Conservation (phyloP, 208 protist species). For the Acanthamoeba divionensis region DNA sequence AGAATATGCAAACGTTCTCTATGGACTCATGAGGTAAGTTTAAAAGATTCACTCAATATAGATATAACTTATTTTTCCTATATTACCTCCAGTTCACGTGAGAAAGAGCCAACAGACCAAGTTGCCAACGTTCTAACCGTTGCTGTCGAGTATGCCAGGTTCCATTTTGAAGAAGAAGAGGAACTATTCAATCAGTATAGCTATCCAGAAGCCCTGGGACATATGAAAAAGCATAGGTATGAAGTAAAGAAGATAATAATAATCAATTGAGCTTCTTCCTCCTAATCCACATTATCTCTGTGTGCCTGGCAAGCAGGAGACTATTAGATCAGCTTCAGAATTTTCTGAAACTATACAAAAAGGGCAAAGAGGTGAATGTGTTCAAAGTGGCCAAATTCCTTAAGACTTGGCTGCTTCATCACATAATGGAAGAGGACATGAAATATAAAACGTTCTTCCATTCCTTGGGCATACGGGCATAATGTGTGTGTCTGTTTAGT, state of each 20-base stretch:
- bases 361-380: slow-evolving; percentile 29
- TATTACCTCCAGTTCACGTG: not conserved
- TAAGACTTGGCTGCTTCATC: slow-evolving; percentile 8
- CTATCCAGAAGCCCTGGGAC: not conserved
- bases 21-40: not conserved
- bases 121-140: not conserved
- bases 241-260: not conserved
- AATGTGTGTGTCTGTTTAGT: too few relatives aligned
- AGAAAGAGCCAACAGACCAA: not conserved
- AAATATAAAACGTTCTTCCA: slow-evolving; percentile 46
- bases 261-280: not conserved
- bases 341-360: slow-evolving; percentile 14
- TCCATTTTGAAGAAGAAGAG: slow-evolving; percentile 34
- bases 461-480: too few relatives aligned
- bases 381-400: slow-evolving; percentile 46
- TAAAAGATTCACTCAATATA: not conserved
- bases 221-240: slow-evolving; percentile 11
- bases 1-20: slow-evolving; percentile 33
- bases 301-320: not conserved
- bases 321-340: slow-evolving; percentile 12
- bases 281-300: not conserved
- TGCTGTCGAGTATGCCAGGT: slow-evolving; percentile 31
- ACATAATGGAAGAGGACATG: slow-evolving; percentile 45
- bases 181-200: not conserved
- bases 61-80: not conserved